Conservation (phyloP, 306 rosid species). For the Clitoria ternatea region DNA sequence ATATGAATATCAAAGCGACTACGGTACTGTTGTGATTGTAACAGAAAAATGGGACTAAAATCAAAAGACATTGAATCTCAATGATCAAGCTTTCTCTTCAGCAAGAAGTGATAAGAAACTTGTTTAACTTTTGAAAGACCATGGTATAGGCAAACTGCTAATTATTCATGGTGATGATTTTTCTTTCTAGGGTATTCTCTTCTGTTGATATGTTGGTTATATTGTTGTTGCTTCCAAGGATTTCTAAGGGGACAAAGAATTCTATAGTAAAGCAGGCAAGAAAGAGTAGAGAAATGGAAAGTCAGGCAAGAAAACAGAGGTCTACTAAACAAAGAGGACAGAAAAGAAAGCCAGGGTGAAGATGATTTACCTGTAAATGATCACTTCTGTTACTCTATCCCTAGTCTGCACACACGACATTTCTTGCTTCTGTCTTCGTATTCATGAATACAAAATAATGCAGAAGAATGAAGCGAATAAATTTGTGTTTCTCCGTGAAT, state of each 20-base stretch:
- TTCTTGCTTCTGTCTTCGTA: neutral
- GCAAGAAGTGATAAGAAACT: conserved; percentile 69
- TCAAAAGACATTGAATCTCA: conserved; percentile 49
- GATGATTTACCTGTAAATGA: conserved; percentile 74
- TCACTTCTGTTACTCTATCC: conserved; percentile 6
- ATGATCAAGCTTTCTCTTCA: conserved; percentile 64
- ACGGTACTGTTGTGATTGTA: conserved; percentile 16
- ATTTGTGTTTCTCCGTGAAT: neutral
- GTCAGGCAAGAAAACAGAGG: conserved; percentile 92
- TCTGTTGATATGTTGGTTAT: conserved; percentile 6
- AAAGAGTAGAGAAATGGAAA: conserved; percentile 98
- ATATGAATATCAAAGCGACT: neutral
- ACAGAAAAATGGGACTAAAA: conserved; percentile 66
- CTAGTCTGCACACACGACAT: neutral
- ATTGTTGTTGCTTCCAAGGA: conserved; percentile 66
- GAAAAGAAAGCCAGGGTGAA: conserved; percentile 58
- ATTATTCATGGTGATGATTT: neutral
- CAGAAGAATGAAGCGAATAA: neutral
- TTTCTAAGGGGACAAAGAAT: conserved; percentile 82
- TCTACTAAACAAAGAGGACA: conserved; percentile 63
- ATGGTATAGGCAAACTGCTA: neutral
- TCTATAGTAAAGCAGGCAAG: conserved; percentile 67
- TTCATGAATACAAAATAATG: neutral
- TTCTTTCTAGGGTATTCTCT: neutral
- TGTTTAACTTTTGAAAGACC: neutral